Conservation (phyloP, 2,329 filamentous ascomycete species). For the Orbilia ellipsospora region DNA sequence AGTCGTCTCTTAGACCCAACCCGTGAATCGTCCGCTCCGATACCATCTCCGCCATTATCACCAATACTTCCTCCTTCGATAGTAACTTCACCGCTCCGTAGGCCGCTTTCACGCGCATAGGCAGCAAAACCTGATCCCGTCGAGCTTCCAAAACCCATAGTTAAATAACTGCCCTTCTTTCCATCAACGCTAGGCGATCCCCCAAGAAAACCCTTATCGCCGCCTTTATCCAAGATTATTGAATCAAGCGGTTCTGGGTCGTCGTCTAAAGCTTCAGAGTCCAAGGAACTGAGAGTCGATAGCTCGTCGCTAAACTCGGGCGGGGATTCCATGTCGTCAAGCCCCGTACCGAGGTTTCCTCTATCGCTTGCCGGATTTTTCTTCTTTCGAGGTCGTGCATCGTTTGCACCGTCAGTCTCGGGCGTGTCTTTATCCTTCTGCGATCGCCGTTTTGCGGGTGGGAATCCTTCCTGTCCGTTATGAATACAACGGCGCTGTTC, state of each 20-base stretch:
- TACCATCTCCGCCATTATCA: slow-evolving; percentile 23
- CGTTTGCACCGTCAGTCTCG: slow-evolving; percentile 31
- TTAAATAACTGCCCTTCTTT: slow-evolving; percentile 32
- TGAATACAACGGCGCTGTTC: slow-evolving; percentile 51
- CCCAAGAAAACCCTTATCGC: slow-evolving; percentile 30
- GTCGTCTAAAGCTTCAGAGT: slow-evolving; percentile 42
- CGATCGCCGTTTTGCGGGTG: slow-evolving; percentile 45
- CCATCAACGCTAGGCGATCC: slow-evolving; percentile 13
- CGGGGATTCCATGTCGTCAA: slow-evolving; percentile 39
- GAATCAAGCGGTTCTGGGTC: slow-evolving; percentile 30
- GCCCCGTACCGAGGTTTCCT: background rate
- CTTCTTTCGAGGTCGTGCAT: slow-evolving; percentile 31
- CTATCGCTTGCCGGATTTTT: slow-evolving; percentile 30
- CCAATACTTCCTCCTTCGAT: slow-evolving; percentile 6
- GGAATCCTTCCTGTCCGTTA: slow-evolving; percentile 53
- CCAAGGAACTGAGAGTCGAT: slow-evolving; percentile 45
- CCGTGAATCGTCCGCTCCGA: slow-evolving; percentile 29
- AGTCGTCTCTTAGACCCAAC: slow-evolving; percentile 51
- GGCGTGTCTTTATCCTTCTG: slow-evolving; percentile 48
- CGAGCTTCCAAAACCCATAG: slow-evolving; percentile 39
- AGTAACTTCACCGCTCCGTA: slow-evolving; percentile 18
- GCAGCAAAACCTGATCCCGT: slow-evolving; percentile 14
- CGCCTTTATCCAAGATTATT: slow-evolving; percentile 27
- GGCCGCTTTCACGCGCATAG: slow-evolving; percentile 27
- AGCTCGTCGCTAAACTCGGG: slow-evolving; percentile 45